Evolutionary conservation across 208 protist species (phyloP).

Genomic region (Acanthamoeba sp.): DNA sequence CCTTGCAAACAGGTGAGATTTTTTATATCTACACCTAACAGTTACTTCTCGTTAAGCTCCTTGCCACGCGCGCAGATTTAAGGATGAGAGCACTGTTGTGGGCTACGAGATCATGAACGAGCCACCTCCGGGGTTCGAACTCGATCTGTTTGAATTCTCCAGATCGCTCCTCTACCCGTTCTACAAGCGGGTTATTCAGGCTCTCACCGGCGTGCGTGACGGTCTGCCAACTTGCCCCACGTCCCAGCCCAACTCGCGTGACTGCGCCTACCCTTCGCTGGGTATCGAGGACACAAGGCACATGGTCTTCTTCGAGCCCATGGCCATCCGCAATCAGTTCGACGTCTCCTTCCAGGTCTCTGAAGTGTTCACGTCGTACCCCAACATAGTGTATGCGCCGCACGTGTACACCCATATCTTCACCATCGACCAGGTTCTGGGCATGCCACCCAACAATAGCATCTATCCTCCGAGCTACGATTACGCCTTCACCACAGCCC

Average conservation of each 20-base stretch:
- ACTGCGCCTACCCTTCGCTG: conserved; percentile 25
- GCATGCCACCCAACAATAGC: background rate
- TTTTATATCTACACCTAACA: too few relatives aligned
- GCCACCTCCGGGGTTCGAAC: background rate
- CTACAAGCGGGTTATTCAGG: conserved; percentile 3
- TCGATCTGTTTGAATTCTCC: background rate
- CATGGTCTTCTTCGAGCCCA: conserved; percentile 32
- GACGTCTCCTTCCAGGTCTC: conserved; percentile 24
- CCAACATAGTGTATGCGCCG: background rate
- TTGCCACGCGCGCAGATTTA: background rate
- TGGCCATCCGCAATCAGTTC: conserved; percentile 27
- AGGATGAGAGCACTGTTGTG: background rate
- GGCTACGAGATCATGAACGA: conserved; percentile 47
- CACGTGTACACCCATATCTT: conserved; percentile 33
- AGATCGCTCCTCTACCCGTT: background rate
- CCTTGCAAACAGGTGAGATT: background rate
- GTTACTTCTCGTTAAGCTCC: background rate
- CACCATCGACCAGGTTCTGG: conserved; percentile 29
- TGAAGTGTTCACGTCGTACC: background rate
- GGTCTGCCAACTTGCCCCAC: conserved; percentile 9
- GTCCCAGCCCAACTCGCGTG: background rate
- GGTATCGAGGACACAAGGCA: background rate
- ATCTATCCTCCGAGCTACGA: conserved; percentile 5
- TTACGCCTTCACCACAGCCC: background rate
- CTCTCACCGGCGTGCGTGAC: conserved; percentile 19